A percentile compares a stretch with the other conserved stretches of the same genome.
These are phyloP conservation scores for Micromonas commoda DNA, from an alignment of 139 green algal genomes.

Conservation along the genomic window DNA sequence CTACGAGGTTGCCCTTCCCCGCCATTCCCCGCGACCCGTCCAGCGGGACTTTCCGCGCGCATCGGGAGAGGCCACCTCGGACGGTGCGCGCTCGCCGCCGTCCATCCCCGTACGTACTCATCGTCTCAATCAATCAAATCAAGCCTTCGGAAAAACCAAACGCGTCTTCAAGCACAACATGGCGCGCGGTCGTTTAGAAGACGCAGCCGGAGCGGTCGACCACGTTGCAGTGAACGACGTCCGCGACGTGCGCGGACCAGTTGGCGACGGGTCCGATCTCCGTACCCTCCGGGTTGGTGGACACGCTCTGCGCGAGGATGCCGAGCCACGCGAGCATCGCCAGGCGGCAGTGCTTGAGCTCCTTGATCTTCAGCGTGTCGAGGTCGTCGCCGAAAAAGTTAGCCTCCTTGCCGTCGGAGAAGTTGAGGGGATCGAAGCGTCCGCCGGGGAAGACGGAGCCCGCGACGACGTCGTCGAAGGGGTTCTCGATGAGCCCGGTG, in stretches of 20 bases:
- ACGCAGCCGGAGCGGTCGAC: not conserved
- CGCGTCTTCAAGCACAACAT: no score
- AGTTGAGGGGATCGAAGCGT: slow-evolving; percentile 79
- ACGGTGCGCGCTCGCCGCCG: no score
- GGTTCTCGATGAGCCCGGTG: not conserved
- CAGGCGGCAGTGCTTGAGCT: slow-evolving; percentile 92
- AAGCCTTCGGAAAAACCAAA: no score
- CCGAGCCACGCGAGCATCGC: slow-evolving; percentile 81
- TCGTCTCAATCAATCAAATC: not conserved
- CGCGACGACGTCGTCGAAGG: slow-evolving; percentile 10
- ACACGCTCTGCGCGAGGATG: slow-evolving; percentile 34
- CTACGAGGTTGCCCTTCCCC: no score
- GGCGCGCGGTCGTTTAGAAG: no score
- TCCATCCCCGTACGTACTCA: not conserved
- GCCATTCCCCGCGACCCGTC: no score
- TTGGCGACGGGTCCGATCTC: slow-evolving; percentile 36
- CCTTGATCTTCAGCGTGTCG: slow-evolving; percentile 72
- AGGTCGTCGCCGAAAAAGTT: slow-evolving; percentile 38
- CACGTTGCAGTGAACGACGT: slow-evolving; percentile 21
- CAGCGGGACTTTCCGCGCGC: no score
- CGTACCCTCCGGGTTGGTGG: slow-evolving; percentile 21
- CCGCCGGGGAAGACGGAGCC: slow-evolving; percentile 58
- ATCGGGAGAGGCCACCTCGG: no score
- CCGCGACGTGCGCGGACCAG: slow-evolving; percentile 18
- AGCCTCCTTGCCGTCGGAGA: slow-evolving; percentile 38